Base-by-base conservation (phyloP, 2,329 filamentous ascomycete genomes). In the Teratosphaeria viscida region DNA sequence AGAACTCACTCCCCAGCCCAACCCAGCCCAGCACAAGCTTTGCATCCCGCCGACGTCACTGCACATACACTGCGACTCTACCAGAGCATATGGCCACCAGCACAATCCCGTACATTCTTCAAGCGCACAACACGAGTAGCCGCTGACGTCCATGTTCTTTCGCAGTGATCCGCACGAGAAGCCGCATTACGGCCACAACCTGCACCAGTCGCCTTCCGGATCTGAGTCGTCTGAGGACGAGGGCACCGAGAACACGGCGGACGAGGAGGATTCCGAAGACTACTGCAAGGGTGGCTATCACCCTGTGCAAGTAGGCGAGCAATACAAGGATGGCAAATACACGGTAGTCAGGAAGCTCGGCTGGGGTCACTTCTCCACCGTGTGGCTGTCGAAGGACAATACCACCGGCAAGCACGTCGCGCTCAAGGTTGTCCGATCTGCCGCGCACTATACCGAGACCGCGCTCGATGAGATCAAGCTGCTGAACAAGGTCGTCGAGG, bases 211-310 rank as follows among this genome's bases (percentile, higher is more conserved):
- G 63, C 53, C 53, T 37, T 54, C 53, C 57, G 71, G 68, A 52
- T 71, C 68, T 60, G 69, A 71, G 58, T 84, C 85, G 59, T 89
- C 86, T 62, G 86, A 85, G 67, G 91, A 92, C 76, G 92, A 96
- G 73, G 78, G 77, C 62, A 82, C 84, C 67, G 92, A 96, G 70
- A 92, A 94, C 73, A 95, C 92, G 47, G 92, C 92, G 71, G 94
- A 97, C 73, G 94, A 99, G 78, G 94, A 99, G 77, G 94, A 99
- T 76, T 96, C 90, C 55, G 92, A 97, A 77, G 94, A 99, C 76
- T 99, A 99, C 79, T 96, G 92, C 83, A 97, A 97, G 78, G 94
- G 94, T 70, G 94, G 94, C 62, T 99, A 97, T 76, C 94, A 99
- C 73, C 94, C 94, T 2, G 94, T 99, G 56, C 83, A 85, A 69